Conservation (phyloP, 208 protist genomes). For the Crithidia sp. region DNA sequence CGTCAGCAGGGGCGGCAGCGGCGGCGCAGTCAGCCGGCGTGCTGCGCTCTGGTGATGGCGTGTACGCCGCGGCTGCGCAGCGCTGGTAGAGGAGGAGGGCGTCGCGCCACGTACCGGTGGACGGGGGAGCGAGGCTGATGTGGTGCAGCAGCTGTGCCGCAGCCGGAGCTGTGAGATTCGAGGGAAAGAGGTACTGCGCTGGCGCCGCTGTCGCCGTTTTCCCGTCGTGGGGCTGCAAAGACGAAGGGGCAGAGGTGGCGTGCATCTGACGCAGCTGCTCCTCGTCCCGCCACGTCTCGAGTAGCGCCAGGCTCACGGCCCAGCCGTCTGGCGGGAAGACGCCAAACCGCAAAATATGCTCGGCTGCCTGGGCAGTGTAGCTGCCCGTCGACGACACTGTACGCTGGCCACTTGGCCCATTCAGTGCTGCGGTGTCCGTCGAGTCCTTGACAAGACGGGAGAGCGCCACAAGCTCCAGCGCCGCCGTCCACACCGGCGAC, state of each 20-base stretch:
- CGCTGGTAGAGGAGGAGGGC: conserved; percentile 28
- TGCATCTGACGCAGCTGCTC: not conserved
- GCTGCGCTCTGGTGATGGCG: not conserved
- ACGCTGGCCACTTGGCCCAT: not conserved
- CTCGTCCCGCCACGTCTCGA: conserved; percentile 18
- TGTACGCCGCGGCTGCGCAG: conserved; percentile 13
- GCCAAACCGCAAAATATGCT: conserved; percentile 22
- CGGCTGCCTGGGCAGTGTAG: not conserved
- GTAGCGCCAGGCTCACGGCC: conserved; percentile 20
- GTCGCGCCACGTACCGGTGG: conserved; percentile 25
- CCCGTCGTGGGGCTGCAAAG: not conserved
- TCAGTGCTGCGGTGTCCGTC: not conserved
- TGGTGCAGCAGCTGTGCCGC: conserved; percentile 31
- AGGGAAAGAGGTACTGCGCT: conserved; percentile 11
- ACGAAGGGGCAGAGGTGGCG: not conserved
- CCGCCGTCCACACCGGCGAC: conserved; percentile 23
- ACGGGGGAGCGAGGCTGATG: conserved; percentile 31
- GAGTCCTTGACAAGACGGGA: not conserved
- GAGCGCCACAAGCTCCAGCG: conserved; percentile 29
- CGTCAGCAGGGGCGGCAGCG: not conserved
- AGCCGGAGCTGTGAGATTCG: conserved; percentile 14
- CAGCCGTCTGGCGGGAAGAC: conserved; percentile 29
- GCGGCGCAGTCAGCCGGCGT: not conserved
- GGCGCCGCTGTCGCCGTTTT: not conserved
- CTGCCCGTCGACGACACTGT: not conserved